These are phyloP conservation scores for Quambalaria eucalypti DNA, from an alignment of 1,284 basidiomycete species.

Conservation along the genomic window DNA sequence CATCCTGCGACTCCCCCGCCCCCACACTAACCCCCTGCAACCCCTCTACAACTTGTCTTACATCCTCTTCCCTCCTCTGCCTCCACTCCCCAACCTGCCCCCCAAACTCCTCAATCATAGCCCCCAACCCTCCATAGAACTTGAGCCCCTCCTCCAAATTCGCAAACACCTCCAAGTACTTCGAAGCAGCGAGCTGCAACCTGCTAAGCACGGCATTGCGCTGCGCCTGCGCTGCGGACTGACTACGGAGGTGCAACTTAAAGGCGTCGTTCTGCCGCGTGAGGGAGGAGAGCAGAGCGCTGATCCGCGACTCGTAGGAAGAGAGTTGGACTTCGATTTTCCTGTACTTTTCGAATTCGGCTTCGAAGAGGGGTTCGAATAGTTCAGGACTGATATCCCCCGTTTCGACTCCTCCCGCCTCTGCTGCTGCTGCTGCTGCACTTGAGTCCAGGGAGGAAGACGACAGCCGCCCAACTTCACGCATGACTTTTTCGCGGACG, in stretches of 20 bases:
- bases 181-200: not conserved
- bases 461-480: constrained; percentile 53
- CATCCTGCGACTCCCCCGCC: not conserved
- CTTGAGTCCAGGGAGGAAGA: too few relatives aligned
- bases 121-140: constrained; percentile 39
- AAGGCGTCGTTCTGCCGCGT: not conserved
- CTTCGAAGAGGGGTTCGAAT: constrained; percentile 64
- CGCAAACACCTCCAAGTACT: not conserved
- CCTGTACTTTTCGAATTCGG: constrained; percentile 72
- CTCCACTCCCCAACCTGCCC: constrained; percentile 24
- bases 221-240: not conserved
- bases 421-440: too few relatives aligned
- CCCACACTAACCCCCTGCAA: not conserved
- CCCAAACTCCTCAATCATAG: constrained; percentile 21
- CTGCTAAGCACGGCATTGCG: not conserved
- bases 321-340: constrained; percentile 61
- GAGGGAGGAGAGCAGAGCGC: not conserved
- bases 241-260: not conserved
- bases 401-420: too few relatives aligned
- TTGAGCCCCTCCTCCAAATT: constrained; percentile 47
- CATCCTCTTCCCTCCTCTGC: constrained; percentile 18
- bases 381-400: constrained; percentile 61
- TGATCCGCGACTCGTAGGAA: constrained; percentile 30
- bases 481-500: constrained; percentile 62
- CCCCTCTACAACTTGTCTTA: not conserved